Evolutionary conservation across 2,329 filamentous ascomycete species (phyloP), one percentile per base, ranked within the genome.

Genomic region (Calonectria leucothoes): DNA sequence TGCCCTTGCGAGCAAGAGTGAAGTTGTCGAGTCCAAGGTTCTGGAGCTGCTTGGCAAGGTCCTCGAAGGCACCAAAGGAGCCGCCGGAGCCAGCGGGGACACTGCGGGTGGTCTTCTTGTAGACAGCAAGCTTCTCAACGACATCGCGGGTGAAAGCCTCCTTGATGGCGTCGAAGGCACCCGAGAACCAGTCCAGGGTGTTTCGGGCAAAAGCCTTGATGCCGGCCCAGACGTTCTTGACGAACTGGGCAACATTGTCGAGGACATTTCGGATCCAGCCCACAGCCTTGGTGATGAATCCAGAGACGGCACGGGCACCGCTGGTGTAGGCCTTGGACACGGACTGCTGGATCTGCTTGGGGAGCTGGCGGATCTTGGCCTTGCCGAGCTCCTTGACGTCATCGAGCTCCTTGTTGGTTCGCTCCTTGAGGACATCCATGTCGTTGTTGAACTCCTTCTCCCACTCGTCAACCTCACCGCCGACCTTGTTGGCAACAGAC

Each of bases 31-130:
- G 15, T 20, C 55, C 55, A 12, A 61, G 55, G 35, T 7, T 61
- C 55, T 61, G 55, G 14, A 61, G 55, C 35, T 61, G 55, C 55
- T 61, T 61, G 55, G 55, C 55, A 14, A 61, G 55, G 23, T 61
- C 55, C 35, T 61, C 55, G 35, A 61, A 61, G n/a, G 55, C 55
- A 14, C 6, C 55, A 5, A 61, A 61, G 15, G 33, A 25, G 25
- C 23, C 33, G 55, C 25, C n/a, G n/a, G n/a, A 27, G 15, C 49
- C 49, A 27, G 20, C 14, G 12, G 33, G 2, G 55, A 39, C 37
- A 8, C 55, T 35, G 35, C n/a, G 8, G 23, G 39, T 27, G n/a
- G 35, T 7, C 55, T 59, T 59, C 55, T 61, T 61, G 55, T 6
- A 17, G 27, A 15, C 3, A 33, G 4, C 3, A 2, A 39, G 6